Evolutionary conservation across 805 yeast genomes (phyloP), one percentile per base, ranked within the genome.

Genomic region (Metschnikowia arizonensis): DNA sequence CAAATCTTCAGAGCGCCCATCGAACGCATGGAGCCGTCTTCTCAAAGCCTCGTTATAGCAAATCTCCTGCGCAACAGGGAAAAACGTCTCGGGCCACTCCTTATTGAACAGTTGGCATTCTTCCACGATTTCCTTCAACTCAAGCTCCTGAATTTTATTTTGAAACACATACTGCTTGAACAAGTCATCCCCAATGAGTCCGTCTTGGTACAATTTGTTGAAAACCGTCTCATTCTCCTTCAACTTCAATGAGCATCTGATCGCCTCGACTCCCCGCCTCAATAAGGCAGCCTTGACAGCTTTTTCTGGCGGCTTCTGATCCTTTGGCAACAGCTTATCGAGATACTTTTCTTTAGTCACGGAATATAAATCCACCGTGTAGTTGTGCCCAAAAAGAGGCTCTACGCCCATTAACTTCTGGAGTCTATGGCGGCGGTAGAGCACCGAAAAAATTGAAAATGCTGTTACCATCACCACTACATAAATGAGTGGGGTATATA

Each of bases 1-100:
- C 50, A 69, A 67, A 37, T 56, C 59, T 46, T 62, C 60, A 10
- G 63, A 46, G 46, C 76, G 65, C 14, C 59, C 64, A 18, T 68
- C 77, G 58, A 82, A 64, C 4, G 77, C 65, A 33, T 58, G 54
- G 29, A 78, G 57, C 59, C 97, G 83, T 72, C 93, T 81, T 65
- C 91, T 78, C 43, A 91, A 72, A 1, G 97, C 97, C 66, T 86
- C 91, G 62, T 91, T 93, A 65, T 89, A 86, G 51, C 96, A 88
- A 42, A 91, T 83, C 61, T 93, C 97, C 62, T 85, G 91, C 35
- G 90, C 83, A 11, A 83, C 77, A 8, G 85, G 85, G 58, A 88
- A 84, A 57, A 88, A 79, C 36, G 76, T 67, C 52, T 78, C 84
- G 6, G 83, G 80, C 96, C 97, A 90, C 28, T 88, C 91, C 36